Conservation (phyloP, 306 rosid genomes). For the Medicago lupulina region DNA sequence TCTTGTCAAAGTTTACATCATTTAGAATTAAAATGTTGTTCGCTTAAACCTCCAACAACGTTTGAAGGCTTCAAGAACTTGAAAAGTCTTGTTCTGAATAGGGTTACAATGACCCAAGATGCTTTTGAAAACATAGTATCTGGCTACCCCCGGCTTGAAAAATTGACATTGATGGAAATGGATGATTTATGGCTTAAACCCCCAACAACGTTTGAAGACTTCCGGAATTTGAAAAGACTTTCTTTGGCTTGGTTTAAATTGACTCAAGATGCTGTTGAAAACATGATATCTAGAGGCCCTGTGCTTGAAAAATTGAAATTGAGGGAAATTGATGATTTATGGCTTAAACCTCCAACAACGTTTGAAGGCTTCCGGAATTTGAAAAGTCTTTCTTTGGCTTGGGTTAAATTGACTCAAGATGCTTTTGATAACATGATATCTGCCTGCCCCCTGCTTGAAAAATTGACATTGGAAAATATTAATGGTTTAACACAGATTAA, state of each 20-base stretch:
- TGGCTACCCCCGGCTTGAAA: not conserved
- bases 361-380: not conserved
- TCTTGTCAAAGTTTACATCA: not conserved
- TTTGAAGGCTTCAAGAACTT: not conserved
- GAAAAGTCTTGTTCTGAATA: not conserved
- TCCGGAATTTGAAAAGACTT: not conserved
- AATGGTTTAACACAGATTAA: constrained; percentile 56
- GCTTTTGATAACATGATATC: not conserved
- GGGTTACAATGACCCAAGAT: not conserved
- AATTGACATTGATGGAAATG: not conserved
- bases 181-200: not conserved
- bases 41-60: no score
- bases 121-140: not conserved
- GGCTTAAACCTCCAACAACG: not conserved
- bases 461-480: constrained; percentile 54
- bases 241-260: constrained; percentile 55
- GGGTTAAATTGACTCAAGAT: not conserved
- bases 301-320: not conserved
- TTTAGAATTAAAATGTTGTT: not conserved
- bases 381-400: not conserved
- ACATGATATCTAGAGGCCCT: constrained; percentile 56
- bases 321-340: no score
- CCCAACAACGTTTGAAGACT: not conserved
- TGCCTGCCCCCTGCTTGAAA: constrained; percentile 35
- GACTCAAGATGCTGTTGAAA: constrained; percentile 58